Percentiles rank a stretch among this genome's conserved stretches.
phyloP scores from a whole-genome alignment of 2,329 filamentous ascomycete species.

The Exophiala oligosperma region DNA sequence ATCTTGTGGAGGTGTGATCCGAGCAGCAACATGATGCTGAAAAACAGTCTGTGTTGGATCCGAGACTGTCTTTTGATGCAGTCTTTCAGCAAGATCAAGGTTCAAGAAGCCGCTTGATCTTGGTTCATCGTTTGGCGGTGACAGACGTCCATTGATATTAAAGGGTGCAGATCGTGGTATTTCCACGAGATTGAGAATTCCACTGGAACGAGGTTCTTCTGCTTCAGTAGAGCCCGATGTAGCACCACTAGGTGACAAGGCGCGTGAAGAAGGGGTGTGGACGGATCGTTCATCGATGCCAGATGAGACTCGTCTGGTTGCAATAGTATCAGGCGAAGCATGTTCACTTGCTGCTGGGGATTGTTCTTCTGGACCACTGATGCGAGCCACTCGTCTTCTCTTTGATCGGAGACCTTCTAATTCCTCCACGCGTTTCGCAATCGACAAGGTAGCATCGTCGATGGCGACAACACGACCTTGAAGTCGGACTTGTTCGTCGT shows the following conservation, averaged over 20 bases:
- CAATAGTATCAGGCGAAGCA: slow-evolving; percentile 20
- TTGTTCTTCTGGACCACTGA: slow-evolving; percentile 10
- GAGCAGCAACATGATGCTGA: slow-evolving; percentile 12
- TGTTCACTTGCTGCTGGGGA: slow-evolving; percentile 13
- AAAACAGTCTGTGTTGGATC: slow-evolving; percentile 9
- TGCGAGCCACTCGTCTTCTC: slow-evolving; percentile 21
- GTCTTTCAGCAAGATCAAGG: slow-evolving; percentile 23
- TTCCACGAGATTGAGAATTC: slow-evolving; percentile 28
- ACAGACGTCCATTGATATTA: slow-evolving; percentile 14
- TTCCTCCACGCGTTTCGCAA: slow-evolving; percentile 28
- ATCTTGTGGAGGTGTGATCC: slow-evolving; percentile 19
- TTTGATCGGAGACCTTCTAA: slow-evolving; percentile 24
- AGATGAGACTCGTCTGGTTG: slow-evolving; percentile 22
- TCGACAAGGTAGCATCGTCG: slow-evolving; percentile 30
- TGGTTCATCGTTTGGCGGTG: slow-evolving; percentile 24
- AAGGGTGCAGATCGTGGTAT: slow-evolving; percentile 10
- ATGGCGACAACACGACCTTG: slow-evolving; percentile 30
- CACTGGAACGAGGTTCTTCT: slow-evolving; percentile 28
- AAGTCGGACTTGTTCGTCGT: slow-evolving; percentile 32
- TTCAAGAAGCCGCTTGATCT: slow-evolving; percentile 29
- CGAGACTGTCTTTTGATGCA: slow-evolving; percentile 11
- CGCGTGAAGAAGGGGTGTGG: slow-evolving; percentile 24
- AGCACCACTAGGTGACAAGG: slow-evolving; percentile 22
- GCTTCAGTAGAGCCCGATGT: slow-evolving; percentile 8
- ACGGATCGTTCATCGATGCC: slow-evolving; percentile 24